phyloP scores from a whole-genome alignment of 148 eudicot species.

The Diospyros lotus region DNA sequence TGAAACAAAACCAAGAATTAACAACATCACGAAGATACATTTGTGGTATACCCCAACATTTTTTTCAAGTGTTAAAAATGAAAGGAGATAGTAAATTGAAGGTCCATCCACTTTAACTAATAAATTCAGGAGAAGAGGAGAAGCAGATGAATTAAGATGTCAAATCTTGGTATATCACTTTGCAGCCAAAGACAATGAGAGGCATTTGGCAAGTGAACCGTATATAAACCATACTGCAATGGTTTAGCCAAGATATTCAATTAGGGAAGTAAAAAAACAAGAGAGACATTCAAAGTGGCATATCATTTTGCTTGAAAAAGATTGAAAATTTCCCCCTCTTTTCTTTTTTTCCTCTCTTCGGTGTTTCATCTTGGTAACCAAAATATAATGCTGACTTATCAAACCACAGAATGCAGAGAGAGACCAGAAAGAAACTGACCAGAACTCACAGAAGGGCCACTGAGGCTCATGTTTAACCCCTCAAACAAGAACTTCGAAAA shows the following conservation, averaged over 20 bases:
- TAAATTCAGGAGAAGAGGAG: background rate
- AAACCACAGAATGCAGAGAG: background rate
- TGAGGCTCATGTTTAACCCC: constrained; percentile 46
- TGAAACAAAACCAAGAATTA: constrained; percentile 6
- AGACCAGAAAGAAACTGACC: constrained; percentile 35
- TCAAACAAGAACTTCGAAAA: constrained; percentile 3
- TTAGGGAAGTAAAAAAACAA: background rate
- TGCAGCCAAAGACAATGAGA: background rate
- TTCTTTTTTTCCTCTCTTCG: background rate
- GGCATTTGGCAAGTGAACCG: background rate
- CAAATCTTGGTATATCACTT: background rate
- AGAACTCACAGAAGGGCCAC: constrained; percentile 56
- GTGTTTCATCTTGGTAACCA: background rate
- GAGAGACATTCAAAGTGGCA: background rate
- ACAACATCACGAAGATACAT: background rate
- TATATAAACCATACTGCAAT: background rate
- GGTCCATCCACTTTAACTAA: background rate
- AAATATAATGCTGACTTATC: background rate
- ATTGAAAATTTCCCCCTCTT: too few species aligned
- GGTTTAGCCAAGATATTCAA: background rate
- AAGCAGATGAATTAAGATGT: background rate
- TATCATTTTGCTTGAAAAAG: background rate
- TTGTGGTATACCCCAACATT: background rate
- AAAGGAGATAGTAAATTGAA: background rate
- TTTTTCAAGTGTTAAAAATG: too few species aligned